A percentile compares a stretch with the other conserved stretches of the same genome.
Evolutionary conservation across 441 rosid species (phyloP).

Genomic region (Euphorbia schlechtendalii): DNA sequence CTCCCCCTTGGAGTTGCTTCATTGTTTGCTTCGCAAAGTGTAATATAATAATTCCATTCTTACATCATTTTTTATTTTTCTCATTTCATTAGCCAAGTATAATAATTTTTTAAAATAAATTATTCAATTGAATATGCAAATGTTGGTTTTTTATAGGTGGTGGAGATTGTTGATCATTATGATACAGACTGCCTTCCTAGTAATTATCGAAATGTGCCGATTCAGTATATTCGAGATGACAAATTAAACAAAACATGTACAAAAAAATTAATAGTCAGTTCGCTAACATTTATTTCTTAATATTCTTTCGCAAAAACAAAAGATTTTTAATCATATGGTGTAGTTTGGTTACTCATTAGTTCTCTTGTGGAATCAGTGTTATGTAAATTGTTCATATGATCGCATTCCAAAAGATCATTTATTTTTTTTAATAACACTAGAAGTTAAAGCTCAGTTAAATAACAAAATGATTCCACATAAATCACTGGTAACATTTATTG

Average conservation of each 20-base stretch:
- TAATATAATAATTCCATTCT: slow-evolving; percentile 18
- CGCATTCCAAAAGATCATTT: too few species aligned
- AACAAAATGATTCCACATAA: too few species aligned
- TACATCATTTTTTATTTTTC: too few species aligned
- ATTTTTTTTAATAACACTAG: too few species aligned
- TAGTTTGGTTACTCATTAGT: too few species aligned
- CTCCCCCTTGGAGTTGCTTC: slow-evolving; percentile 68
- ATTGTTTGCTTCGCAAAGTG: slow-evolving; percentile 65
- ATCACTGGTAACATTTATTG: too few species aligned
- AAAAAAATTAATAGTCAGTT: slow-evolving; percentile 44
- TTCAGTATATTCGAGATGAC: slow-evolving; percentile 41
- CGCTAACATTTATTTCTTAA: neutral
- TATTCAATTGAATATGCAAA: neutral
- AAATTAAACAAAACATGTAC: slow-evolving; percentile 35
- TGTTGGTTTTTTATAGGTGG: slow-evolving; percentile 40
- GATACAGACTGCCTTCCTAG: slow-evolving; percentile 55
- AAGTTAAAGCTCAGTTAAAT: too few species aligned
- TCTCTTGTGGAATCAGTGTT: too few species aligned
- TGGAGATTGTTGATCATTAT: slow-evolving; percentile 68
- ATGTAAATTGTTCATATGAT: too few species aligned
- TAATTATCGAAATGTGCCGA: slow-evolving; percentile 28
- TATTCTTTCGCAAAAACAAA: too few species aligned
- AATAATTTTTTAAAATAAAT: neutral
- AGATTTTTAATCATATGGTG: too few species aligned
- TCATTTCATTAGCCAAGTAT: too few species aligned